A percentile compares a stretch with the other conserved stretches of the same genome.
These are phyloP conservation scores for Bidens hawaiensis DNA, from an alignment of 140 eudicot genomes.

Conservation along the genomic window DNA sequence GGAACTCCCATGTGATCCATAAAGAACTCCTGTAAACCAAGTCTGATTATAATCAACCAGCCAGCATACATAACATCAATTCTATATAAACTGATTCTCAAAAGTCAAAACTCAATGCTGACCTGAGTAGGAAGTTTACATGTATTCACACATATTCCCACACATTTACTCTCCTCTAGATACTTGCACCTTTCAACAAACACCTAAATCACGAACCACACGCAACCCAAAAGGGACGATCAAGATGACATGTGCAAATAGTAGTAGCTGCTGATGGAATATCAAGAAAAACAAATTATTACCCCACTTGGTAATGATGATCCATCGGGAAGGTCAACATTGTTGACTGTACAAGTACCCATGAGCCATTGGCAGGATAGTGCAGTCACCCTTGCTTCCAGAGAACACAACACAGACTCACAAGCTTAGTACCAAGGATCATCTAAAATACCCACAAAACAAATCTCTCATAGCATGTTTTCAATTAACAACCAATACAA, in stretches of 20 bases:
- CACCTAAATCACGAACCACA: conserved; percentile 44
- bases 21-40: conserved; percentile 51
- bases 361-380: conserved; percentile 93
- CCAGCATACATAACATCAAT: background rate
- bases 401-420: conserved; percentile 18
- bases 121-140: conserved; percentile 99
- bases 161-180: conserved; percentile 93
- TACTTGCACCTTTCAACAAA: conserved; percentile 96
- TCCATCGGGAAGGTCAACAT: conserved; percentile 72
- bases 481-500: conserved; percentile 1
- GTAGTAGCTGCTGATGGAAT: background rate
- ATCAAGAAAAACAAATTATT: conserved; percentile 4
- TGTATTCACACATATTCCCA: conserved; percentile 88
- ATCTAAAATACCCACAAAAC: no score
- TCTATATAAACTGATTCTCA: background rate
- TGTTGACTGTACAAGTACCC: conserved; percentile 80
- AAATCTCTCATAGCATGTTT: no score
- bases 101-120: conserved; percentile 11
- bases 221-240: conserved; percentile 7
- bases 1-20: conserved; percentile 93
- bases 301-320: conserved; percentile 79
- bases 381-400: conserved; percentile 94
- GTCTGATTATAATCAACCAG: conserved; percentile 4
- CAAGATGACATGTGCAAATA: background rate
- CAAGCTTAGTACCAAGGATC: conserved; percentile 6